Base-by-base conservation (phyloP, 2,329 filamentous ascomycete species). In the Paecilomyces dactylethromorphus region DNA sequence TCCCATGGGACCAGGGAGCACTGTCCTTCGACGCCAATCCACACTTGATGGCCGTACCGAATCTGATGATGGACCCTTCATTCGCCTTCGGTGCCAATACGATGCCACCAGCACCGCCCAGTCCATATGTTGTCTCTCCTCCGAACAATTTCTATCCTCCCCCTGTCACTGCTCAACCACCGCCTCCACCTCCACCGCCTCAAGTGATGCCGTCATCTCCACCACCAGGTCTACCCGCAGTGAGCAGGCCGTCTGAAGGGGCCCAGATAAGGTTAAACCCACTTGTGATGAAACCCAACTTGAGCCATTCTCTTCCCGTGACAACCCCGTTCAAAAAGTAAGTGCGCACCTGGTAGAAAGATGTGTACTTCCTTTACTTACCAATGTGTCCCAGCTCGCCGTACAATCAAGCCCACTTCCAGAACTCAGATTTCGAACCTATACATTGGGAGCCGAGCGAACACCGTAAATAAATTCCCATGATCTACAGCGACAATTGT, bases 361-460 rank as follows among this genome's bases (percentile, higher is more conserved):
- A 39, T 50, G 2, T 15, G 12, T 31, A 11, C 11, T 4, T 29
- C 21, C 12, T n/a, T 51, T 57, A 22, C 56, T 61, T 55, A 64
- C 52, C 15, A 18, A 10, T 45, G 18, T 33, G 22, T 3, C 50
- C 26, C 49, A 79, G 76, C 60, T 78, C 76, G 11, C 72, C 76
- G 8, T 74, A 76, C 68, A 77, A 78, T 62, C 74, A 76, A 61
- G 75, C 77, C 52, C 75, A 80, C 65, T 79, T 79, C 65, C 71
- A 76, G 57, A 76, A 80, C 61, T 67, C 73, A 32, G 70, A 79
- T 57, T 78, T 80, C 58, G 71, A 80, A 60, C 77, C 77, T 13
- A 74, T 75, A 33, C 75, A 78, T 59, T 79, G 74, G 71, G 74
- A 74, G 49, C 75, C 76, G n/a, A 70, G 69, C 54, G 74, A 78